A percentile compares a stretch with the other conserved stretches of the same genome.
Conservation (phyloP, 192 early-diverging fungal genomes). For the Oehlia diaphana region DNA sequence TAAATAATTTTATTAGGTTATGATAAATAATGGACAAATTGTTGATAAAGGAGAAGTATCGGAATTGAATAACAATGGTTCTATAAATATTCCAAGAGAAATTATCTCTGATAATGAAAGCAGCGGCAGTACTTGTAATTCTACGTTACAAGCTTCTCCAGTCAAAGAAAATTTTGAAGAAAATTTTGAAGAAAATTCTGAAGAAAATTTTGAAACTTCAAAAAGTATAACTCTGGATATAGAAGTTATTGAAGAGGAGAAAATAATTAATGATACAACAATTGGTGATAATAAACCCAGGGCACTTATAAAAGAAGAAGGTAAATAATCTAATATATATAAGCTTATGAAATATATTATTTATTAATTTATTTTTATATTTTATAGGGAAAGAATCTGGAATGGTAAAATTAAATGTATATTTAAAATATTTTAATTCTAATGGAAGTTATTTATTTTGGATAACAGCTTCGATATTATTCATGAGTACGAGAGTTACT, state of each 20-base stretch:
- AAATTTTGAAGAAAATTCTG: slow-evolving; percentile 55
- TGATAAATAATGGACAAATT: slow-evolving; percentile 16
- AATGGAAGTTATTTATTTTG: slow-evolving; percentile 66
- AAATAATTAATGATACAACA: not conserved
- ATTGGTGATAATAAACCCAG: slow-evolving; percentile 54
- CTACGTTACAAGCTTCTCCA: not conserved
- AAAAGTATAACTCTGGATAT: not conserved
- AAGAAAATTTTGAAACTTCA: not conserved
- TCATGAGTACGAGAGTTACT: slow-evolving; percentile 39
- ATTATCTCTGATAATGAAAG: not conserved
- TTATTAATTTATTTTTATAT: not conserved
- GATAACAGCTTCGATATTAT: slow-evolving; percentile 51
- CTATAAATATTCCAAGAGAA: slow-evolving; percentile 14
- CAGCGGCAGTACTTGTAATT: not conserved
- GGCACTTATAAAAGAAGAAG: slow-evolving; percentile 39
- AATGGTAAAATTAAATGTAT: slow-evolving; percentile 70
- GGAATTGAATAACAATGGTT: slow-evolving; percentile 27
- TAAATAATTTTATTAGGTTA: not conserved
- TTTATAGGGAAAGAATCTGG: slow-evolving; percentile 70
- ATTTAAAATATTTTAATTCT: slow-evolving; percentile 73
- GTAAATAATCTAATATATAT: slow-evolving; percentile 1
- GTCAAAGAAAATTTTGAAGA: slow-evolving; percentile 44
- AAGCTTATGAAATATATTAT: not conserved
- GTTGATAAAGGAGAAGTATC: slow-evolving; percentile 13
- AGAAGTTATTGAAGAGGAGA: not conserved